Evolutionary conservation across 768 basidiomycete species (phyloP).

Genomic region (Lentinula guzmanii): DNA sequence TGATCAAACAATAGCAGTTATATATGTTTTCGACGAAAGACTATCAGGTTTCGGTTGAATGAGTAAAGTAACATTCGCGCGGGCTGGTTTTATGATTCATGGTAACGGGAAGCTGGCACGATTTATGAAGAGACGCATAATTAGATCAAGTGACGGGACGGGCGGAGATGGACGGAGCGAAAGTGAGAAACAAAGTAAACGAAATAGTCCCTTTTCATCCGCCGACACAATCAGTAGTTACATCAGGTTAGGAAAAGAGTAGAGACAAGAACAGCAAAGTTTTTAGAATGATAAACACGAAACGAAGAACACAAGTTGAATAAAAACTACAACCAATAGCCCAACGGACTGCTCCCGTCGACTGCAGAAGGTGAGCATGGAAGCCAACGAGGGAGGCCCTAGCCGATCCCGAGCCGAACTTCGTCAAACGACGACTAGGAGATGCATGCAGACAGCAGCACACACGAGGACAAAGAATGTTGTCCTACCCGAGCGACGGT

Average conservation of each 20-base stretch:
- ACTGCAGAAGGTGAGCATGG: conserved; percentile 6
- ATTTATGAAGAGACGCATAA: not conserved
- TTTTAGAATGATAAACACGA: conserved; percentile 9
- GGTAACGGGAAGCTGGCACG: not conserved
- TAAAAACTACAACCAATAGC: conserved; percentile 62
- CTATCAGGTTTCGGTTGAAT: not conserved
- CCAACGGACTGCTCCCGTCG: conserved; percentile 30
- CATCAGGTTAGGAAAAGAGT: not conserved
- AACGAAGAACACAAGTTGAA: conserved; percentile 21
- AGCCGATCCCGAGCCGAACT: conserved; percentile 2
- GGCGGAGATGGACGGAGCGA: not conserved
- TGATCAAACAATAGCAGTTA: not conserved
- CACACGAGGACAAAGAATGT: not conserved
- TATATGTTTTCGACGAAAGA: too few relatives aligned
- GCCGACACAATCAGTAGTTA: not conserved
- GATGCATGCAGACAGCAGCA: not conserved
- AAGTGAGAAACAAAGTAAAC: not conserved
- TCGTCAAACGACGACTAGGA: not conserved
- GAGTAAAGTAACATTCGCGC: not conserved
- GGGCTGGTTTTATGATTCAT: not conserved
- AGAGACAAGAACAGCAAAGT: conserved; percentile 27
- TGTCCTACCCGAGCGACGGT: not conserved
- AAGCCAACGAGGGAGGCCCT: conserved; percentile 8
- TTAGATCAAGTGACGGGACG: not conserved
- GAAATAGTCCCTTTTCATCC: not conserved